A percentile compares a stretch with the other conserved stretches of the same genome.
Conservation (phyloP, 805 yeast genomes). For the Cyberlindnera nakhonratchasimensis region DNA sequence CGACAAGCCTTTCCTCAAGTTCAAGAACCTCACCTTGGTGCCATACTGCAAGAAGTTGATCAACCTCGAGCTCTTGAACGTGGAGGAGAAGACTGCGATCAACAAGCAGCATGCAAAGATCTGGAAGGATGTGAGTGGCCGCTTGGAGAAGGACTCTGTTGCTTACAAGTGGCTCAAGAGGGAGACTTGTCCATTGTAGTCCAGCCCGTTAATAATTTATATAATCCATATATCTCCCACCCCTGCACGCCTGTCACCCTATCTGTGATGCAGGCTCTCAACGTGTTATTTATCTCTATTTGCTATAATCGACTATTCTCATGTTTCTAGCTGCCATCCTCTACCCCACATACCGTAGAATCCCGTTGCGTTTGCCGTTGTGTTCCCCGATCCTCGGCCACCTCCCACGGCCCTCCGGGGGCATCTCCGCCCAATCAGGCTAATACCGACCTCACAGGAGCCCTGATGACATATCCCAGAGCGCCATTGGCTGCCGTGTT, state of each 20-base stretch:
- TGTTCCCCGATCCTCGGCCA: no score
- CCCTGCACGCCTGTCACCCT: no score
- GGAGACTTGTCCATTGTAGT: constrained; percentile 39
- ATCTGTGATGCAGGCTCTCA: neutral
- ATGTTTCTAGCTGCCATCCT: no score
- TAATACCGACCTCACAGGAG: no score
- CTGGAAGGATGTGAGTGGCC: constrained; percentile 47
- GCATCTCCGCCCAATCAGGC: no score
- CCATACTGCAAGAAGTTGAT: constrained; percentile 82
- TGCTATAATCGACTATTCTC: neutral
- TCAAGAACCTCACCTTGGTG: constrained; percentile 80
- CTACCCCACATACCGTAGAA: no score
- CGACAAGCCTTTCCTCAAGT: constrained; percentile 56
- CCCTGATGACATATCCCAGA: no score
- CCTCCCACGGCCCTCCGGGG: no score
- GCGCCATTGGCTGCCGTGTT: no score
- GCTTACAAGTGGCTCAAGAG: constrained; percentile 68
- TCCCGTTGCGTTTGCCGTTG: no score
- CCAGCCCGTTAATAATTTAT: no score
- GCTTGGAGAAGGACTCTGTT: constrained; percentile 53
- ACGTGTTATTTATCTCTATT: neutral
- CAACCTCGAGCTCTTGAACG: constrained; percentile 50
- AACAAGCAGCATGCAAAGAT: constrained; percentile 61
- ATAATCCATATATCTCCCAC: no score
- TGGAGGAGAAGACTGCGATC: constrained; percentile 64